These are phyloP conservation scores for Erigeron philadelphicus DNA, from an alignment of 140 eudicot species.

Conservation along the genomic window DNA sequence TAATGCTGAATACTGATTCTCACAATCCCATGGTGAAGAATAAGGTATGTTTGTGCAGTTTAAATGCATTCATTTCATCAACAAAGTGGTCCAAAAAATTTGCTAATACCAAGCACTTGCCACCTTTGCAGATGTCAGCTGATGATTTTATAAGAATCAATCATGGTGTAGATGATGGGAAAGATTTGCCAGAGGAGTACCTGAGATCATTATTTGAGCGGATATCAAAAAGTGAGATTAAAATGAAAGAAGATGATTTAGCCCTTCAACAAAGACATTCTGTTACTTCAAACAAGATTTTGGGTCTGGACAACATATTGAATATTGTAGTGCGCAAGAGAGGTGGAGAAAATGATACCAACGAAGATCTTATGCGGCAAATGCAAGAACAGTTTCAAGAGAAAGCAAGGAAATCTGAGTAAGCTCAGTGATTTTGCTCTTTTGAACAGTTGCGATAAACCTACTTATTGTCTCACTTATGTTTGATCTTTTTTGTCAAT, in stretches of 20 bases:
- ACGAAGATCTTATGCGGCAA: constrained; percentile 78
- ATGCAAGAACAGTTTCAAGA: constrained; percentile 95
- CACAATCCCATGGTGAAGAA: constrained; percentile 92
- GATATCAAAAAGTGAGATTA: constrained; percentile 80
- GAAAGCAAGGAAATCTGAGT: constrained; percentile 92
- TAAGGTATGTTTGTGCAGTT: constrained; percentile 50
- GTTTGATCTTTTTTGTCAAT: not conserved
- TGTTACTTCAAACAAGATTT: constrained; percentile 57
- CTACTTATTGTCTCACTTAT: not conserved
- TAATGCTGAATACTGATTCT: constrained; percentile 90
- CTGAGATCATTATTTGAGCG: constrained; percentile 80
- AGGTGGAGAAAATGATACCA: constrained; percentile 62
- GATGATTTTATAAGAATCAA: constrained; percentile 90
- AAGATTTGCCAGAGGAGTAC: constrained; percentile 84
- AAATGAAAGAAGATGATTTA: constrained; percentile 83
- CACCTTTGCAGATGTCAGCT: constrained; percentile 70
- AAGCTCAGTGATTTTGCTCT: constrained; percentile 33
- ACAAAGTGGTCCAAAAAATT: constrained; percentile 15
- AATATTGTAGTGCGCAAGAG: constrained; percentile 81
- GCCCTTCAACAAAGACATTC: constrained; percentile 74
- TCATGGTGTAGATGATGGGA: constrained; percentile 95
- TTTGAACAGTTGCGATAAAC: not conserved
- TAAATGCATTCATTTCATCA: constrained; percentile 3
- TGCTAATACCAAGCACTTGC: constrained; percentile 20
- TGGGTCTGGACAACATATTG: constrained; percentile 74